These are phyloP conservation scores for Aleurites moluccanus DNA, from an alignment of 441 rosid genomes.

Conservation along the genomic window DNA sequence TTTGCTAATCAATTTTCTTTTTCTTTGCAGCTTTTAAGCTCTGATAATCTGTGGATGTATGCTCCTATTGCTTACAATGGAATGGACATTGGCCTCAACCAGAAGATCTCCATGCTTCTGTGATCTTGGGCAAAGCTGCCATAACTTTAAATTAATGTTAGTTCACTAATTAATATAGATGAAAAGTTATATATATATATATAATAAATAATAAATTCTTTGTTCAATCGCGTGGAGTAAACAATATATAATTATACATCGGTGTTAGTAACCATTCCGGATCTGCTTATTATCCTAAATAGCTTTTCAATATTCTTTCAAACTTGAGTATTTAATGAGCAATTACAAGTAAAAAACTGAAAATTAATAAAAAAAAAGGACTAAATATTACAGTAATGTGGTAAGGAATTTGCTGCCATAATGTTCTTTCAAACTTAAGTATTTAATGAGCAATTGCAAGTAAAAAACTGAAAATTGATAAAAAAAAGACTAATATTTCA, in stretches of 20 bases:
- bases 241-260: too few relatives aligned
- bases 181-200: background rate
- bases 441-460: background rate
- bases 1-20: background rate
- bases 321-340: background rate
- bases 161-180: background rate
- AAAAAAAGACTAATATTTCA: too few relatives aligned
- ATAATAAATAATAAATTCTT: background rate
- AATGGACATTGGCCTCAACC: conserved; percentile 68
- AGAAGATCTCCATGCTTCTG: conserved; percentile 49
- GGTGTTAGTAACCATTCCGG: too few relatives aligned
- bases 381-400: too few relatives aligned
- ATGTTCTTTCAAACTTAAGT: background rate
- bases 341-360: background rate
- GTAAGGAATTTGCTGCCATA: too few relatives aligned
- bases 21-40: conserved; percentile 72
- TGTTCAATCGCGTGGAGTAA: background rate
- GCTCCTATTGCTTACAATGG: conserved; percentile 91
- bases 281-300: too few relatives aligned
- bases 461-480: background rate
- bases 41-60: conserved; percentile 92
- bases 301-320: too few relatives aligned
- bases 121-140: conserved; percentile 29
- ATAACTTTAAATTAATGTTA: background rate
- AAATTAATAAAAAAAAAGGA: background rate